Evolutionary conservation across 225 moss, liverwort and hornwort species (phyloP), one percentile per base, ranked within the genome.

Genomic region (Straminergon stramineum): DNA sequence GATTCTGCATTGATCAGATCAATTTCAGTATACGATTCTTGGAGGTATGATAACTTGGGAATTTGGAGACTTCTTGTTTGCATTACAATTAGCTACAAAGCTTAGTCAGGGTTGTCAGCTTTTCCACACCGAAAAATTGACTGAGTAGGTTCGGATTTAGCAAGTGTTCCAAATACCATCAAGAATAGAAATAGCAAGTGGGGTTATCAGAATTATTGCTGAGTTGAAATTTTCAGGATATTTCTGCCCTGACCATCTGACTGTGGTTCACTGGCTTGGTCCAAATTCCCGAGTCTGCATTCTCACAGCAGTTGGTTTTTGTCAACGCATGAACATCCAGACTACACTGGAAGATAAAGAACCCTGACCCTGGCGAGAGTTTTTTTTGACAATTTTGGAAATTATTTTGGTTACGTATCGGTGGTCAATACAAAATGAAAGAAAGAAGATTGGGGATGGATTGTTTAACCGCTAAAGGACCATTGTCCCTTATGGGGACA

Each of bases 91-190:
- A 14, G 1, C 15, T 37, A 8, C 3, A 1, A 5, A 5, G 13
- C 7, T 7, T 21, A n/a, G 79, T 45, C 87, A 87, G 26, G 15
- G 17, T 17, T 68, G 87, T 80, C 87, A 87, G 80, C 19, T 56
- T 57, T 27, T 57, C 37, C 6, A 24, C 57, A 22, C 13, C 32
- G 0, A 21, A 70, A 57, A 18, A 13, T 35, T 45, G 35, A 6
- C 55, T 41, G 67, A n/a, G 6, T n/a, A n/a, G n/a, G n/a, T 27
- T 16, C 37, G 57, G 79, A 15, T 39, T 28, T 39, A 0, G 11
- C 0, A 26, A 6, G 10, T 6, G 8, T 28, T 57, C 28, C 17
- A 27, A 37, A 9, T 7, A 21, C 7, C 37, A 1, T 3, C 21
- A 82, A 43, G 75, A 45, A 79, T 5, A 57, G 41, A 18, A 12